Evolutionary conservation across 1,139 yeast species (phyloP).

Genomic region (Pichia sp.): DNA sequence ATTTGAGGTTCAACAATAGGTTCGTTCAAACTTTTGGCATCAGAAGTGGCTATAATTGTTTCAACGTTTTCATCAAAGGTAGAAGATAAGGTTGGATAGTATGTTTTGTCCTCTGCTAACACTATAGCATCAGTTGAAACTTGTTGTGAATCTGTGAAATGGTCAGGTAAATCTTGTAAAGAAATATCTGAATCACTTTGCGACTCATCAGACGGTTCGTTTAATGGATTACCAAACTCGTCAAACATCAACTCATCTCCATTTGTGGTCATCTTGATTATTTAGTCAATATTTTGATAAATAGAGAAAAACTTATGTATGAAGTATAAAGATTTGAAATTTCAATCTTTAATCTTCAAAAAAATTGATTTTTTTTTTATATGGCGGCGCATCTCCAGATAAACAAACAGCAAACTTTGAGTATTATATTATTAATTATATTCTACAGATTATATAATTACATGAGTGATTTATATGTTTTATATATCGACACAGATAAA

Average conservation of each 20-base stretch:
- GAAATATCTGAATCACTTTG: slow-evolving; percentile 14
- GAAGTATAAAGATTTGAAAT: too few relatives aligned
- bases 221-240: slow-evolving; percentile 77
- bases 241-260: slow-evolving; percentile 42
- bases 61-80: slow-evolving; percentile 59
- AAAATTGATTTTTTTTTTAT: too few relatives aligned
- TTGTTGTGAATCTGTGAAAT: slow-evolving; percentile 18
- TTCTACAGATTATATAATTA: neutral
- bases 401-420: too few relatives aligned
- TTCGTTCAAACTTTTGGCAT: slow-evolving; percentile 46
- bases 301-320: too few relatives aligned
- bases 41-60: slow-evolving; percentile 51
- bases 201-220: slow-evolving; percentile 31
- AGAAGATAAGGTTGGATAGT: slow-evolving; percentile 37
- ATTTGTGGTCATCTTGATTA: slow-evolving; percentile 33
- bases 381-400: too few relatives aligned
- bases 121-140: slow-evolving; percentile 24
- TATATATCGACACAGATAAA: neutral
- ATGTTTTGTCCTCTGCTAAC: slow-evolving; percentile 41
- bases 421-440: too few relatives aligned
- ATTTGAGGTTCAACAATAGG: slow-evolving; percentile 62
- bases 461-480: neutral
- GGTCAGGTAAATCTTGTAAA: slow-evolving; percentile 11
- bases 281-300: neutral
- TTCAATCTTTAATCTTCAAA: too few relatives aligned